Base-by-base conservation (phyloP, 1,284 basidiomycete genomes). In the Hemileia vastatrix region DNA sequence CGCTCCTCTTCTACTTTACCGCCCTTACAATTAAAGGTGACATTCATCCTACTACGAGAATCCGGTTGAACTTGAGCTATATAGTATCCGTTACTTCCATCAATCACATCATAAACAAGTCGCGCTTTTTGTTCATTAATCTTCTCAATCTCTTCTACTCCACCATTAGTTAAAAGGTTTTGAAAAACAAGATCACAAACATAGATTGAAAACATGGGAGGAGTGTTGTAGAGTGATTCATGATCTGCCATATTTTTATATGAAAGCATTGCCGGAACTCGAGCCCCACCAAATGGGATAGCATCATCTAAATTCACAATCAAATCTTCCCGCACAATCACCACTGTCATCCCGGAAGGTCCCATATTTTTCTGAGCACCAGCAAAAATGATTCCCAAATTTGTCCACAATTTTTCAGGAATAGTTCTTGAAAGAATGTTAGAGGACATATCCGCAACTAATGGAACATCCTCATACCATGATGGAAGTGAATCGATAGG, bases 291-390 rank as follows among this genome's bases (percentile, higher is more conserved):
- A 59, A 88, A 80, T 71, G 79, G 79, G n/a, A 84, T 81, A 0
- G 90, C 88, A 5, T 83, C 84, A 70, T 90, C 86, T 45, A 88
- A 85, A 73, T 88, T 87, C 70, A 91, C 89, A 71, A 95, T 80
- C 73, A 95, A 86, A 77, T 95, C 90, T 67, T 93, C 84, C 33
- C 90, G 84, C 18, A 96, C 90, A 76, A 99, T 94, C 66, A 94
- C 80, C 72, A 98, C 83, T 3, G 92, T 94, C 23, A 95, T 80
- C 2, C 95, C 95, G 0, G 93, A 86, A 1, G 95, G 95, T 3
- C 94, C 95, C 55, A 98, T 81, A 76, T 99, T 99, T 81, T 99
- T 99, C 78, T 99, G 95, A n/a, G 89, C 95, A 45, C 95, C 95
- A 9, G 94, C 96, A 76, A 88, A 98, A 72, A 99, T 87, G 72